Conservation (phyloP, 164 flowering plant species). For the Tetracentron sinense region DNA sequence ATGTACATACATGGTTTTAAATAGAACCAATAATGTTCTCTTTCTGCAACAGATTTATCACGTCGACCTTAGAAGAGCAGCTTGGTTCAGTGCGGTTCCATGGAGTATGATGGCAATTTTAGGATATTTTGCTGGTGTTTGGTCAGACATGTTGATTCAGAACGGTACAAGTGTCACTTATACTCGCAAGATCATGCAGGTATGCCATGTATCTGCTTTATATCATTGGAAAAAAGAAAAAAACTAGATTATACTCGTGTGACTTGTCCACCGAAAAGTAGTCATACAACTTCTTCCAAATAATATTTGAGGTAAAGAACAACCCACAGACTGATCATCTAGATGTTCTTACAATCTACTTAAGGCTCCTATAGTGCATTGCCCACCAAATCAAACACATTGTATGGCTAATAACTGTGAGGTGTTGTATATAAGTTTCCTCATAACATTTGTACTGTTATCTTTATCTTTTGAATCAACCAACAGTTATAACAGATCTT, state of each 20-base stretch:
- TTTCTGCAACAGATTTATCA: conserved; percentile 55
- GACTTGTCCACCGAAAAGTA: too few relatives aligned
- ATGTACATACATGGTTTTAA: not conserved
- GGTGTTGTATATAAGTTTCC: too few relatives aligned
- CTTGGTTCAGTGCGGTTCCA: conserved; percentile 99
- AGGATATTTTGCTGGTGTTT: conserved; percentile 79
- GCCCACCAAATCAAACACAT: not conserved
- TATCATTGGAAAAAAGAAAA: too few relatives aligned
- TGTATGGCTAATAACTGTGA: not conserved
- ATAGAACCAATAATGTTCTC: not conserved
- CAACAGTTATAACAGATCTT: too few relatives aligned
- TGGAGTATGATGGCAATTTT: conserved; percentile 91
- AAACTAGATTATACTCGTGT: too few relatives aligned
- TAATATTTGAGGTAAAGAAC: not conserved
- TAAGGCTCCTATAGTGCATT: not conserved
- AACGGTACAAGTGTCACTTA: conserved; percentile 66
- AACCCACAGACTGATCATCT: not conserved
- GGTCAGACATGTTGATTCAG: conserved; percentile 68
- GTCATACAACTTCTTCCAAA: not conserved
- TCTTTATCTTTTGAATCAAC: too few relatives aligned
- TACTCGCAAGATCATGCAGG: conserved; percentile 98
- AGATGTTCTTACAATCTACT: not conserved
- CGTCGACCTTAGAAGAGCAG: conserved; percentile 92
- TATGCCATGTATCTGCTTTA: conserved; percentile 16
- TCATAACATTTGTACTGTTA: too few relatives aligned